Base-by-base conservation (phyloP, 2,329 filamentous ascomycete species). In the Helminthosporium solani region DNA sequence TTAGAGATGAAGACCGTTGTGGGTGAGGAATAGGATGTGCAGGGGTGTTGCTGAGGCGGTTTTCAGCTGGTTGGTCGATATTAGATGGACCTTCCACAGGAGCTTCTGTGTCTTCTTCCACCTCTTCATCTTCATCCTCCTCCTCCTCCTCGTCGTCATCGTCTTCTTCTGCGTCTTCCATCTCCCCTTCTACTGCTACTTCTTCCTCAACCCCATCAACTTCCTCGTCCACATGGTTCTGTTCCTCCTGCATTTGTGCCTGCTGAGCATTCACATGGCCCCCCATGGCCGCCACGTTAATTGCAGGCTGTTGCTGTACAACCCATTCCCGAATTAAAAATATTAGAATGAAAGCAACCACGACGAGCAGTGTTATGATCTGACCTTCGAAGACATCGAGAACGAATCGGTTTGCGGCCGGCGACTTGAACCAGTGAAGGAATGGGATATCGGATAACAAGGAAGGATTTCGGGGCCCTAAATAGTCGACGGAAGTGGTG, bases 281-380 rank as follows among this genome's bases (percentile, higher is more conserved):
- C 31, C 62, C 63, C 38, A 71, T 54, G 3, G 67, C 68, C 19
- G 68, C 86, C 75, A 94, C 85, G 60, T 95, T 95, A 57, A 94
- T 86, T 54, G 91, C 86, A 4, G 92, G 94, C 65, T 99, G 94
- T 67, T 99, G 94, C 67, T 99, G 94, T 8, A 99, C 90, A 40
- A 99, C 94, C 80, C 96, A 99, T 73, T 99, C 94, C 37, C 95
- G 79, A 37, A 99, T 96, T 3, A 99, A 74, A 57, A 99, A 99
- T 33, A 99, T 85, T n/a, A 99, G 75, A 48, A 99, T 96, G 70
- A 97, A 99, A 47, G 87, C 90, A 35, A 96, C 80, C 7, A 99
- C 92, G 40, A 97, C 89, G 9, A 95, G 74, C 5, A 96, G 75
- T 0, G 92, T 99, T 57, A 99, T 96, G 38, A 97, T 82, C 64